Percentiles rank a stretch among this genome's conserved stretches.
These are phyloP conservation scores for Gamsiella multidivaricata DNA, from an alignment of 192 early-diverging fungal genomes.

Conservation along the genomic window DNA sequence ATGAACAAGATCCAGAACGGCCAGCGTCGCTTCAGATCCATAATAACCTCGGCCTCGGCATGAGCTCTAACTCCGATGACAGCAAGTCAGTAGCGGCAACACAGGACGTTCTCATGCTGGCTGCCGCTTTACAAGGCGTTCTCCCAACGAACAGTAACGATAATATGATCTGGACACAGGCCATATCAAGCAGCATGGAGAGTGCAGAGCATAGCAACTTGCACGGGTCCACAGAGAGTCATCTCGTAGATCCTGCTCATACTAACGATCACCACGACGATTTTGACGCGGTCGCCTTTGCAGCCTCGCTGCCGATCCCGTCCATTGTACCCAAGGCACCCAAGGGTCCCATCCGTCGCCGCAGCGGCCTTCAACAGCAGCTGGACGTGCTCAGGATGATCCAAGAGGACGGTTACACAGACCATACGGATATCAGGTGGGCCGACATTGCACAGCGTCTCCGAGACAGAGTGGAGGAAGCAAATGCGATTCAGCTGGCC, in stretches of 20 bases:
- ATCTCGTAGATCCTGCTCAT: neutral
- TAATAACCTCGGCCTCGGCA: constrained; percentile 9
- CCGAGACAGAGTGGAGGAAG: constrained; percentile 41
- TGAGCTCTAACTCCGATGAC: constrained; percentile 2
- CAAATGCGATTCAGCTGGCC: constrained; percentile 46
- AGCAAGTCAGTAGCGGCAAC: constrained; percentile 17
- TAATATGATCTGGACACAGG: constrained; percentile 42
- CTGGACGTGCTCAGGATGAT: constrained; percentile 43
- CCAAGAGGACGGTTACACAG: constrained; percentile 39
- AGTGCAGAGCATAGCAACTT: neutral
- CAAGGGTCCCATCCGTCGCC: constrained; percentile 50
- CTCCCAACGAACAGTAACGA: constrained; percentile 8
- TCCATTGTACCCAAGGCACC: constrained; percentile 33
- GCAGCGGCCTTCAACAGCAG: constrained; percentile 47
- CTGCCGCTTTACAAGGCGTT: constrained; percentile 42
- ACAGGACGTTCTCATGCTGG: constrained; percentile 43
- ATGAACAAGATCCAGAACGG: constrained; percentile 13
- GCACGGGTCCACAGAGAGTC: neutral
- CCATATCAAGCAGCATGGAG: constrained; percentile 13
- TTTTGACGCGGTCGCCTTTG: constrained; percentile 22
- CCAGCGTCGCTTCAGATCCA: constrained; percentile 3
- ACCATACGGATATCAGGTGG: constrained; percentile 49
- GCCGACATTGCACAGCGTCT: constrained; percentile 41
- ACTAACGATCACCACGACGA: constrained; percentile 9
- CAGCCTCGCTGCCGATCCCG: constrained; percentile 26